Conservation (phyloP, 1,284 basidiomycete species). For the Ceratobasidium sp. region DNA sequence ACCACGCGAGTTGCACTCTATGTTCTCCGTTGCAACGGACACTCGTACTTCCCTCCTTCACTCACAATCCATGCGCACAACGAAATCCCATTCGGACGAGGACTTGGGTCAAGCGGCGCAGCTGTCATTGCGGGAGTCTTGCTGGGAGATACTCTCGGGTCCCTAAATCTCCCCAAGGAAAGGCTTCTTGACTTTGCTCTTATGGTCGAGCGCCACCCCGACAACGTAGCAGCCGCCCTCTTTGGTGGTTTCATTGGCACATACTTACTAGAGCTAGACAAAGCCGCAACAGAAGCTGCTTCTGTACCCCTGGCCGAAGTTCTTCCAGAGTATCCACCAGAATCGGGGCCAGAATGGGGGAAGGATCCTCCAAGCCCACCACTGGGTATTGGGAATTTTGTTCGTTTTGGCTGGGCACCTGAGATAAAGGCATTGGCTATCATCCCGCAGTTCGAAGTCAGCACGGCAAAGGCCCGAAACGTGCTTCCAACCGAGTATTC, state of each 20-base stretch:
- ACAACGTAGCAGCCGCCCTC: constrained; percentile 97
- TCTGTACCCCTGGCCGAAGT: constrained; percentile 95
- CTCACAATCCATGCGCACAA: constrained; percentile 81
- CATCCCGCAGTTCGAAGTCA: constrained; percentile 94
- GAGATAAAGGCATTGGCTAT: constrained; percentile 93
- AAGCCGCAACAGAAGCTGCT: constrained; percentile 73
- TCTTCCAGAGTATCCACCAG: constrained; percentile 91
- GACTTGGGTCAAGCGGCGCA: constrained; percentile 95
- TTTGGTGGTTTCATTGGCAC: constrained; percentile 98
- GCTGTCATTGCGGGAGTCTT: constrained; percentile 96
- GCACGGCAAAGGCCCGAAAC: constrained; percentile 90
- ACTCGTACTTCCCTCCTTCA: constrained; percentile 75
- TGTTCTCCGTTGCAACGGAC: constrained; percentile 84
- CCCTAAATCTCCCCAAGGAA: constrained; percentile 69
- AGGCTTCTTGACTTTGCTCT: constrained; percentile 94
- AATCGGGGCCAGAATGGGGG: constrained; percentile 92
- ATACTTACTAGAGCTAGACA: constrained; percentile 90
- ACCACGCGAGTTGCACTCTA: constrained; percentile 98
- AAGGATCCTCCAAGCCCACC: constrained; percentile 86
- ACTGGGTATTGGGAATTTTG: constrained; percentile 89
- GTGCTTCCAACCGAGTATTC: constrained; percentile 86
- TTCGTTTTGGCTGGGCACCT: constrained; percentile 86
- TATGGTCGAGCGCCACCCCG: constrained; percentile 99
- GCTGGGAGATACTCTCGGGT: constrained; percentile 82
- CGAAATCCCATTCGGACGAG: constrained; percentile 96